These are phyloP conservation scores for Colletotrichum sojae DNA, from an alignment of 2,329 filamentous ascomycete species.

Conservation along the genomic window DNA sequence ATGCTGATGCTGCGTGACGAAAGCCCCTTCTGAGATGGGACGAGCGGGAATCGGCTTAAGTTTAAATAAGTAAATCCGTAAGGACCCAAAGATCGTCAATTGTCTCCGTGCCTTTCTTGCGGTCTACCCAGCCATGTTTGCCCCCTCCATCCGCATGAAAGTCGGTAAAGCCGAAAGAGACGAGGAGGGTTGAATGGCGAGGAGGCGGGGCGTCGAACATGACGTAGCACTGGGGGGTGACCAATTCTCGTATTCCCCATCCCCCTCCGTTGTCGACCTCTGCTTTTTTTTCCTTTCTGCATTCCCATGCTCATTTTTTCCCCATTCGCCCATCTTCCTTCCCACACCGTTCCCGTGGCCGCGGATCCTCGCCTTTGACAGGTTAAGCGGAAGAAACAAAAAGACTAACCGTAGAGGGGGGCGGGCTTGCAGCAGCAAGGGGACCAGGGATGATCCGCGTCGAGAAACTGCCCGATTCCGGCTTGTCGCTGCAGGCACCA, in stretches of 20 bases:
- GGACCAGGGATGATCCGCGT: background rate
- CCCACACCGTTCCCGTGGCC: background rate
- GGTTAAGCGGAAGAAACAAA: slow-evolving; percentile 29
- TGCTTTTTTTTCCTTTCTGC: background rate
- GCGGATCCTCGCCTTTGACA: slow-evolving; percentile 27
- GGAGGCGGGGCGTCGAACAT: slow-evolving; percentile 8
- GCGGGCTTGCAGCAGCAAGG: background rate
- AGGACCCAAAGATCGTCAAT: slow-evolving; percentile 1
- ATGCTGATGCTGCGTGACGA: background rate
- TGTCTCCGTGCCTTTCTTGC: background rate
- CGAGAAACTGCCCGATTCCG: slow-evolving; percentile 29
- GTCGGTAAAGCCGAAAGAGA: slow-evolving; percentile 30
- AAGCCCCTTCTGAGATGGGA: background rate
- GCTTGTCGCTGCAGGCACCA: slow-evolving; percentile 27
- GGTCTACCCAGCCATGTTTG: background rate
- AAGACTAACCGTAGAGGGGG: slow-evolving; percentile 1
- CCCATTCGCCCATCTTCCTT: background rate
- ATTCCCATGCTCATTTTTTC: background rate
- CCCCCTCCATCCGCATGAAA: slow-evolving; percentile 23
- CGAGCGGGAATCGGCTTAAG: background rate
- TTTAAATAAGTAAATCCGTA: background rate
- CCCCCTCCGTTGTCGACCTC: slow-evolving; percentile 3
- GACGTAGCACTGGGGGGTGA: slow-evolving; percentile 37
- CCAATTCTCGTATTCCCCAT: slow-evolving; percentile 34
- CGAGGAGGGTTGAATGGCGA: background rate